Percentiles rank a stretch among this genome's conserved stretches.
Evolutionary conservation across 176 grass and related monocot genomes (phyloP).

Genomic region (Secale cereale): DNA sequence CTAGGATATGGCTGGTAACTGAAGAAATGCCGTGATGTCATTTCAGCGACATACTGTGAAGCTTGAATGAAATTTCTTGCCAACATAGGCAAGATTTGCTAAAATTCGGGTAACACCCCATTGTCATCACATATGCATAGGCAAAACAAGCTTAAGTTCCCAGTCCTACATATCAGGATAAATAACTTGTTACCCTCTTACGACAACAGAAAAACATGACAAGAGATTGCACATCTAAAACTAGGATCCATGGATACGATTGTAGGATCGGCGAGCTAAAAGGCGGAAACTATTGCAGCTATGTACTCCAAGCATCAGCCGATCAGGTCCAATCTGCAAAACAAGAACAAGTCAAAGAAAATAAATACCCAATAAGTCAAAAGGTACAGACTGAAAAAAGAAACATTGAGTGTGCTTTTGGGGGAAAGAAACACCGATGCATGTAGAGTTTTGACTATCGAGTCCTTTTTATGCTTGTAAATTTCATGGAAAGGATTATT

Average conservation of each 20-base stretch:
- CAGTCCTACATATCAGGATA: neutral
- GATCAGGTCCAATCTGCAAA: neutral
- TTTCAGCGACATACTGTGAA: neutral
- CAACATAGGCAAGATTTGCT: neutral
- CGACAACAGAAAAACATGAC: neutral
- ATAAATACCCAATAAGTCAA: neutral
- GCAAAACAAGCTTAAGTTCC: neutral
- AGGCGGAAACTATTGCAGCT: neutral
- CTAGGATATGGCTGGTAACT: neutral
- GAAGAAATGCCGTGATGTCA: neutral
- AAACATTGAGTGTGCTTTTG: neutral
- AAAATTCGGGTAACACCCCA: neutral
- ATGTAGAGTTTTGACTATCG: neutral
- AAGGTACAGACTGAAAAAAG: neutral
- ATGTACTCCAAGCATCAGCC: neutral
- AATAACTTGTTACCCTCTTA: neutral
- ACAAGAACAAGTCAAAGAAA: neutral
- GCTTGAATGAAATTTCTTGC: neutral
- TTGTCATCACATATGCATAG: neutral
- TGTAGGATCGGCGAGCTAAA: neutral
- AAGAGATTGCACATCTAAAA: neutral
- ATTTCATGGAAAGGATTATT: neutral
- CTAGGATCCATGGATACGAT: neutral
- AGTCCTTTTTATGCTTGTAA: neutral
- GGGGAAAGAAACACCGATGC: neutral